Conservation (phyloP, 2,329 filamentous ascomycete species). For the Microascus cirrosus region DNA sequence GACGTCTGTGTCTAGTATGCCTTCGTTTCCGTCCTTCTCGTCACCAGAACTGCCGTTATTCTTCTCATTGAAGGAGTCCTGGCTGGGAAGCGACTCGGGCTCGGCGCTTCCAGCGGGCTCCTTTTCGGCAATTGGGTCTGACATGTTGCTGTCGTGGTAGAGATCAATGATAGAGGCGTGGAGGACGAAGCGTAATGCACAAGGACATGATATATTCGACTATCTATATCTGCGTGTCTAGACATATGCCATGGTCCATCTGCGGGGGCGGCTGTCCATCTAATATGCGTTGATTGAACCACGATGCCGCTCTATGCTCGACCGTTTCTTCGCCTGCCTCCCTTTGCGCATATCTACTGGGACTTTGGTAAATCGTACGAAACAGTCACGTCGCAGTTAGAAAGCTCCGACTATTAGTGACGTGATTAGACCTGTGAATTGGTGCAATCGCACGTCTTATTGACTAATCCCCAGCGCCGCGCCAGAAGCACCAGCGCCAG, state of each 20-base stretch:
- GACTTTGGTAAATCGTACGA: not conserved
- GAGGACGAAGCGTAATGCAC: not conserved
- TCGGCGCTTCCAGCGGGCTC: not conserved
- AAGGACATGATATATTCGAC: not conserved
- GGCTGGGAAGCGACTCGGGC: constrained; percentile 11
- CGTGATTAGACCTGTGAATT: not conserved
- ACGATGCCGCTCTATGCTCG: not conserved
- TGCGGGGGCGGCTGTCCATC: not conserved
- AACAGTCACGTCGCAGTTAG: not conserved
- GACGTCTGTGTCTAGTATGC: not conserved
- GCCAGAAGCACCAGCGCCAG: not conserved
- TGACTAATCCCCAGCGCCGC: not conserved
- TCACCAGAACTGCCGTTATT: constrained; percentile 12
- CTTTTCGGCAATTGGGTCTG: not conserved
- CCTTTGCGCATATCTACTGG: not conserved
- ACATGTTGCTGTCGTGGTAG: not conserved
- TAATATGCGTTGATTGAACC: not conserved
- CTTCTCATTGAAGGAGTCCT: constrained; percentile 16
- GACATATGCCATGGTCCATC: not conserved
- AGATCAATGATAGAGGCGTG: not conserved
- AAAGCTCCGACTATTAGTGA: not conserved
- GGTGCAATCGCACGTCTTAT: not conserved
- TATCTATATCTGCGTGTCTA: not conserved
- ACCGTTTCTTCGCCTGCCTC: not conserved
- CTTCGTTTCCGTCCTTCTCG: constrained; percentile 12